A percentile compares a stretch with the other conserved stretches of the same genome.
phyloP scores from a whole-genome alignment of 306 rosid species.

The Hippophae rhamnoides region DNA sequence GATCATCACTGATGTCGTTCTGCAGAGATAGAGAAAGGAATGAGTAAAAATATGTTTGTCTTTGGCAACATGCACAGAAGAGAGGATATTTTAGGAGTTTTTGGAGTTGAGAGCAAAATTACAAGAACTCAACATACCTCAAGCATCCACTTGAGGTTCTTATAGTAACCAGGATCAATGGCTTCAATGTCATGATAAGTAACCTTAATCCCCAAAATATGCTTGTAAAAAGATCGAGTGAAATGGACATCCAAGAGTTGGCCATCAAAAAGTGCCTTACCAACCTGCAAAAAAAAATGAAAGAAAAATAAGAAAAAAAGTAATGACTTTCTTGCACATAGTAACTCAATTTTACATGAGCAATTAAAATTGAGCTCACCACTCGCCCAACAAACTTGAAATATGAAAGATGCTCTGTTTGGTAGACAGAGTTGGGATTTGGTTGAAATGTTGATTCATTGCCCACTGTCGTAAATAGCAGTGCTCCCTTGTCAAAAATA shows the following conservation, averaged over 20 bases:
- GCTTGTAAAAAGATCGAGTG: constrained; percentile 95
- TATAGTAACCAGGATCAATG: constrained; percentile 87
- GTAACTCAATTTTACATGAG: constrained; percentile 9
- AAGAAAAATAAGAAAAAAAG: no score
- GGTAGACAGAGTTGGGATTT: constrained; percentile 91
- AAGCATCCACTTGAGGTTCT: constrained; percentile 88
- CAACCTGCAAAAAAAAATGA: constrained; percentile 52
- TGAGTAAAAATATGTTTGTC: neutral
- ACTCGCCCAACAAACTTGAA: constrained; percentile 97
- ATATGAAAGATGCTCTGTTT: constrained; percentile 94
- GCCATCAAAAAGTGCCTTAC: constrained; percentile 88
- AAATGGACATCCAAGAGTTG: constrained; percentile 97
- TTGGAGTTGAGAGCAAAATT: neutral
- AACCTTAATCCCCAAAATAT: constrained; percentile 78
- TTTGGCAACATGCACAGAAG: neutral
- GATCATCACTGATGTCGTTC: constrained; percentile 76
- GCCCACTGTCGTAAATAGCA: constrained; percentile 91
- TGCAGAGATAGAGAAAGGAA: constrained; percentile 27
- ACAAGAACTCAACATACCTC: constrained; percentile 46
- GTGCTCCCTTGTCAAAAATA: constrained; percentile 92
- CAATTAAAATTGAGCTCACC: constrained; percentile 50
- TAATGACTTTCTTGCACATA: constrained; percentile 18
- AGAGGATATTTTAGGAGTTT: neutral
- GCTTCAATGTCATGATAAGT: constrained; percentile 98
- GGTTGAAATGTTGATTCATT: constrained; percentile 95